Base-by-base conservation (phyloP, 108 stramenopile species). In the Phaeodactylum tricornutum region DNA sequence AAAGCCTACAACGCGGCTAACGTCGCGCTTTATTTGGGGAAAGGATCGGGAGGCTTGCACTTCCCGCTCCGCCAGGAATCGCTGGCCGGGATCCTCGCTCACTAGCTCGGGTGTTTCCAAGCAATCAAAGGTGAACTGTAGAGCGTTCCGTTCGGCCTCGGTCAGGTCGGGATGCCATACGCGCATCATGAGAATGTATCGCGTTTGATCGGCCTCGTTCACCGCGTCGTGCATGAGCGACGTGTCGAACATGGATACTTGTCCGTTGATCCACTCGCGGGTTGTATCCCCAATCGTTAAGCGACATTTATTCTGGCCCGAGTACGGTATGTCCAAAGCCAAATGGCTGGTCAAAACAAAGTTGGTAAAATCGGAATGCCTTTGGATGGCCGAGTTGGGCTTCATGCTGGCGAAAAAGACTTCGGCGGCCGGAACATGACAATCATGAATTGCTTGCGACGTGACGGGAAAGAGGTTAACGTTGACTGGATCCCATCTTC, bases 141-240 rank as follows among this genome's bases (percentile, higher is more conserved):
- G 53, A 0, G 94, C 94, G 21, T 84, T 59, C 24, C 69, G 61
- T 50, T 96, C 94, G 20, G 52, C 58, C 6, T 43, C 22, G 0
- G 88, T 81, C 56, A 96, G 66, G 55, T 92, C 88, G 1, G 94
- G 94, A 73, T 96, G 94, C 94, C 94, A 96, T 0, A 93, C 48
- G 4, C 92, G 63, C 33, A 96, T 43, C 79, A 96, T 87, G 17
- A 96, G 56, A 46, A 96, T 85, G 43, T 92, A 91, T 32, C 94
- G 41, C 63, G 64, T 73, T 33, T 76, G 59, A 24, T 88, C 81
- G 14, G 77, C 71, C 16, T 90, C 87, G 49, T 96, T 96, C 28
- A 74, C 55, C 17, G 94, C 91, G 68, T 90, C 85, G 52, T 96
- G 94, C 41, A 86, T 72, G 21, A 93, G 64, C 25, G 71, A 74